Evolutionary conservation across 176 grass and related monocot species (phyloP), one percentile per base, ranked within the genome.

Genomic region (Metroxylon sagu): DNA sequence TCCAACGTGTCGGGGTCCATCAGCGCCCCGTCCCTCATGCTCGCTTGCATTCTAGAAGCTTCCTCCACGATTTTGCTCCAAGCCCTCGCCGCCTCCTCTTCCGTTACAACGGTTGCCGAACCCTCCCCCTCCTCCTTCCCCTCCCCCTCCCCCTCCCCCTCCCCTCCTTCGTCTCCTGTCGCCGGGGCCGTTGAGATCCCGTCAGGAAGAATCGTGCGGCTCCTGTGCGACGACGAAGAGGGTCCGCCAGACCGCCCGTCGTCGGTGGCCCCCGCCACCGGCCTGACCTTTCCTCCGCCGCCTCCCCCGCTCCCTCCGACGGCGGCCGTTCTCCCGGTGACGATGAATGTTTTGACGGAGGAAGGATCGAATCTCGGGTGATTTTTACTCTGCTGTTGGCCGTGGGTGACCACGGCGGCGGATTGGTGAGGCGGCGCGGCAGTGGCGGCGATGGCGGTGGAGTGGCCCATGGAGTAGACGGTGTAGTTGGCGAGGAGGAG

Each of bases 11-110:
- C 66, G 15, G 75, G 61, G 71, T 92, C 93, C 76, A 80, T 80
- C 21, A 97, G 43, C 14, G 73, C 76, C 65, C 88, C 87, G 0
- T 60, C 61, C 25, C 30, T 71, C 51, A 18, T 19, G 60, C 74
- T 80, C 30, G 66, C 84, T 64, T 78, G 84, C 87, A 92, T 88
- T 48, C 62, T 23, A 5, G 67, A 75, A 10, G 83, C 84, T 39
- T 98, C 93, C 50, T 83, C 81, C 14, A 89, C 59, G 4, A 89
- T 79, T 49, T 49, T 57, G 26, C 56, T 85, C 93, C 88, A 92
- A 54, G 77, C 56, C 53, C 57, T 73, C 52, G 74, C 55, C 60
- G 79, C 82, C 54, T 86, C 82, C 53, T 84, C 71, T 16, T 4
- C 26, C 25, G 21, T 6, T 28, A 5, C 14, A 5, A 12, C 25